phyloP scores from a whole-genome alignment of 345 rosid species.

The Hypericum perforatum region DNA sequence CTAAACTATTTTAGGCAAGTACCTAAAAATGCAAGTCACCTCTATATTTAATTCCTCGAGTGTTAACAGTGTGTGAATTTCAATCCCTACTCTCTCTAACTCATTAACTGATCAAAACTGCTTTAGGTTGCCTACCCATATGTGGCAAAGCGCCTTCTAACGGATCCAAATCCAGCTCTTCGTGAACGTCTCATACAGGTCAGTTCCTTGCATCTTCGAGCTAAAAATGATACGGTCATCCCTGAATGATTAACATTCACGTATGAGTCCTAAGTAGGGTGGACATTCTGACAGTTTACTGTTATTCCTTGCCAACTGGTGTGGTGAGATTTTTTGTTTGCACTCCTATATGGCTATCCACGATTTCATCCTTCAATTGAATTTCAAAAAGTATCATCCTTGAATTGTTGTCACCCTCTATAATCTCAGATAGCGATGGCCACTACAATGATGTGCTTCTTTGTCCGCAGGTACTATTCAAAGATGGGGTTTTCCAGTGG shows the following conservation, averaged over 20 bases:
- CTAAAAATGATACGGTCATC: background rate
- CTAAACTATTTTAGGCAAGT: too few relatives aligned
- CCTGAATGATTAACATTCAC: too few relatives aligned
- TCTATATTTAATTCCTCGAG: background rate
- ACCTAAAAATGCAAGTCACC: background rate
- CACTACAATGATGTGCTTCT: constrained; percentile 3
- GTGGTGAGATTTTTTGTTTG: too few relatives aligned
- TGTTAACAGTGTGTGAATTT: background rate
- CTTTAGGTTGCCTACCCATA: constrained; percentile 93
- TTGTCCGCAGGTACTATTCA: constrained; percentile 58
- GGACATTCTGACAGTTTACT: too few relatives aligned
- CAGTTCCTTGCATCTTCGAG: background rate
- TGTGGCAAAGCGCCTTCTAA: constrained; percentile 87
- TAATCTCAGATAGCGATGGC: too few relatives aligned
- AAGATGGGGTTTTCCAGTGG: constrained; percentile 89
- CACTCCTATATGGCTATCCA: too few relatives aligned
- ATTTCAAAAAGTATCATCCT: too few relatives aligned
- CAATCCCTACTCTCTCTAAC: constrained; percentile 4
- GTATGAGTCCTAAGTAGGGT: too few relatives aligned
- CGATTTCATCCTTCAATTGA: too few relatives aligned
- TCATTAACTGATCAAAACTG: constrained; percentile 2
- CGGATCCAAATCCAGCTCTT: constrained; percentile 96
- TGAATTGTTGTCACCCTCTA: too few relatives aligned
- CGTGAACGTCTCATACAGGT: constrained; percentile 97
- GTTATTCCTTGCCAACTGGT: too few relatives aligned